These are phyloP conservation scores for Yamadazyma buinensis DNA, from an alignment of 1,139 yeast genomes.

Conservation along the genomic window DNA sequence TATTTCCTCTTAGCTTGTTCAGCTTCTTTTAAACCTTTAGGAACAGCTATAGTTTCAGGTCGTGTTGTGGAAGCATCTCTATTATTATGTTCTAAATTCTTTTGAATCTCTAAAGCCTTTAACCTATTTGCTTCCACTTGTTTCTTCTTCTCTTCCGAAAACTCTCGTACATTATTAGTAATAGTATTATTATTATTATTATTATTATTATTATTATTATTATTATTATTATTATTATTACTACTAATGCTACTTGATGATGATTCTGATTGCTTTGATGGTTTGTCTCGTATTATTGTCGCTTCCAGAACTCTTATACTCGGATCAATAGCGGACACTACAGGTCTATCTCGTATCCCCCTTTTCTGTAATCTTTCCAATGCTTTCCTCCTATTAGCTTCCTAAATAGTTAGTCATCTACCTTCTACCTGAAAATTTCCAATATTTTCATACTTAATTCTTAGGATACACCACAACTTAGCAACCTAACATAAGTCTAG, in stretches of 20 bases:
- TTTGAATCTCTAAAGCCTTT: slow-evolving; percentile 53
- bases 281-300: too few relatives aligned
- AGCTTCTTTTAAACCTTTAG: slow-evolving; percentile 10
- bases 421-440: too few relatives aligned
- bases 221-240: too few relatives aligned
- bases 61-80: slow-evolving; percentile 24
- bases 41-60: slow-evolving; percentile 11
- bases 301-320: slow-evolving; percentile 7
- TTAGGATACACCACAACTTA: too few relatives aligned
- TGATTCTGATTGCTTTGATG: slow-evolving; percentile 9
- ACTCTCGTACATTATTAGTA: slow-evolving; percentile 12
- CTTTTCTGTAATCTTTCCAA: slow-evolving; percentile 52
- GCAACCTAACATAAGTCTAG: too few relatives aligned
- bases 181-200: too few relatives aligned
- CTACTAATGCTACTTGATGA: too few relatives aligned
- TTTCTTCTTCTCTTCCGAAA: slow-evolving; percentile 52
- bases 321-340: slow-evolving; percentile 15
- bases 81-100: slow-evolving; percentile 29
- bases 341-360: slow-evolving; percentile 19
- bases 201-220: too few relatives aligned
- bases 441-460: too few relatives aligned
- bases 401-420: slow-evolving; percentile 24
- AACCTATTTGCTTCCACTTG: slow-evolving; percentile 56
- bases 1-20: slow-evolving; percentile 9
- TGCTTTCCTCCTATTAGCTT: slow-evolving; percentile 57